These are phyloP conservation scores for Quercus tomentella DNA, from an alignment of 331 rosid species.

Conservation along the genomic window DNA sequence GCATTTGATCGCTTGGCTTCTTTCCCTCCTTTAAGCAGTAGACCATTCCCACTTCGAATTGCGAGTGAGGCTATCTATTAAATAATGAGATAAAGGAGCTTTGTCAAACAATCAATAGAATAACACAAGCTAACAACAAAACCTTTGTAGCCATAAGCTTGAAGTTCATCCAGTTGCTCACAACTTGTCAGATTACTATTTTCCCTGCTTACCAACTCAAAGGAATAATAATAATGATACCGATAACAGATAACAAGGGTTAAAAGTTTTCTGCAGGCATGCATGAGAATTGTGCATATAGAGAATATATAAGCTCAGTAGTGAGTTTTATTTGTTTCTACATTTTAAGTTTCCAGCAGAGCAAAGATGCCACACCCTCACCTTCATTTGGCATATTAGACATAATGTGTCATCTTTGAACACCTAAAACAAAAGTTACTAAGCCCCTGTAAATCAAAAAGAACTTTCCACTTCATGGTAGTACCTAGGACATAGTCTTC, in stretches of 20 bases:
- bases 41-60: conserved; percentile 87
- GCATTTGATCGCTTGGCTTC: conserved; percentile 76
- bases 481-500: too few species aligned
- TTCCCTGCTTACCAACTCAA: not conserved
- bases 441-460: too few species aligned
- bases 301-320: not conserved
- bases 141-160: not conserved
- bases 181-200: not conserved
- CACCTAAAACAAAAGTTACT: too few species aligned
- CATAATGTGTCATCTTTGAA: not conserved
- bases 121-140: not conserved
- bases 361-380: not conserved
- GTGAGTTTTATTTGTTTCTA: not conserved
- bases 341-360: not conserved
- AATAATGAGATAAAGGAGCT: conserved; percentile 12
- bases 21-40: conserved; percentile 87
- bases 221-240: not conserved
- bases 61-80: conserved; percentile 78
- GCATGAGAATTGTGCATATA: not conserved
- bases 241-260: not conserved
- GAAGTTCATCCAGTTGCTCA: not conserved
- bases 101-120: not conserved
- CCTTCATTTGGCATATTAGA: not conserved
- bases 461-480: too few species aligned
- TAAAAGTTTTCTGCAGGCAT: not conserved